These are phyloP conservation scores for Entrophospora sp. DNA, from an alignment of 192 early-diverging fungal genomes.

Conservation along the genomic window DNA sequence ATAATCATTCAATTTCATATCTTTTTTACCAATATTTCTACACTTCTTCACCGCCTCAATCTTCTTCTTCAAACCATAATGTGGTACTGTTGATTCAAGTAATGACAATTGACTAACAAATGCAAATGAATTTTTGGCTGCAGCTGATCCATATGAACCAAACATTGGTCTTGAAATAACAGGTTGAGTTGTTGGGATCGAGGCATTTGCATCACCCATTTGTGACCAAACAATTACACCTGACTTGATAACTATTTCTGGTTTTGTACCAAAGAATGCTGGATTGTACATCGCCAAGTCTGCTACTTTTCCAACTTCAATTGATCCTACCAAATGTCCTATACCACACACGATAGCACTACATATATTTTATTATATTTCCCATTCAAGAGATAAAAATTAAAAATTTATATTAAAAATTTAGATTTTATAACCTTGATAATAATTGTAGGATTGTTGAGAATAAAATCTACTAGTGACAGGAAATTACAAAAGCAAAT, in stretches of 20 bases:
- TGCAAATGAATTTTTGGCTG: slow-evolving; percentile 53
- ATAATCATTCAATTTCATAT: slow-evolving; percentile 79
- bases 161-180: slow-evolving; percentile 81
- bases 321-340: slow-evolving; percentile 80
- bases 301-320: slow-evolving; percentile 91
- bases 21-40: slow-evolving; percentile 67
- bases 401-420: neutral
- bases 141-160: slow-evolving; percentile 55
- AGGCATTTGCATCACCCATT: slow-evolving; percentile 93
- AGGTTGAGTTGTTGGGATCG: slow-evolving; percentile 92
- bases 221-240: slow-evolving; percentile 76
- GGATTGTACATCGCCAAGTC: slow-evolving; percentile 85
- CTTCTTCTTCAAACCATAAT: slow-evolving; percentile 60
- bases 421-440: too few species aligned
- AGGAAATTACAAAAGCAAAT: too few species aligned
- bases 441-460: too few species aligned
- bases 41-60: slow-evolving; percentile 67
- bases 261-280: slow-evolving; percentile 82
- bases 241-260: slow-evolving; percentile 79
- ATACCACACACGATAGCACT: slow-evolving; percentile 85
- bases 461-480: too few species aligned
- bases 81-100: slow-evolving; percentile 39
- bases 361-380: neutral
- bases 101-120: slow-evolving; percentile 80
- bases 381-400: neutral